These are phyloP conservation scores for Corymbia citriodora DNA, from an alignment of 441 rosid genomes.

Conservation along the genomic window DNA sequence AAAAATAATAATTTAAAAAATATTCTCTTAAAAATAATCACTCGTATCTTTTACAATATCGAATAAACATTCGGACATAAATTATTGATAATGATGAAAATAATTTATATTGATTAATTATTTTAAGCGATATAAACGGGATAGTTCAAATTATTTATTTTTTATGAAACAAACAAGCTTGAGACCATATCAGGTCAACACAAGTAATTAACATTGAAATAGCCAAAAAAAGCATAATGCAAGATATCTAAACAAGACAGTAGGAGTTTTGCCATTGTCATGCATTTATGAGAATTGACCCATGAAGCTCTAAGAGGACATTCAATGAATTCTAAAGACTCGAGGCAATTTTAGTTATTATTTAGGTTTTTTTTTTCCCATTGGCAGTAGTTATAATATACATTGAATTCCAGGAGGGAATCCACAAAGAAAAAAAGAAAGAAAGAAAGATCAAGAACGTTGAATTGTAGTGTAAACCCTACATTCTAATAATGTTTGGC, in stretches of 20 bases:
- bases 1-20: no score
- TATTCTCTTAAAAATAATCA: fast-evolving
- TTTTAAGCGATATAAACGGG: no score
- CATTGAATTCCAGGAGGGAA: not conserved
- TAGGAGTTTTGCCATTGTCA: not conserved
- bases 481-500: not conserved
- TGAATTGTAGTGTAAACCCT: not conserved
- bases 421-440: not conserved
- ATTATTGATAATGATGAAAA: not conserved
- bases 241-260: not conserved
- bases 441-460: not conserved
- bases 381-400: not conserved
- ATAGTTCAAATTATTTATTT: no score
- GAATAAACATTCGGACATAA: not conserved
- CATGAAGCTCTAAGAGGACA: not conserved
- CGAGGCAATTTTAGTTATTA: not conserved
- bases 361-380: not conserved
- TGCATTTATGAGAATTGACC: not conserved
- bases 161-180: no score
- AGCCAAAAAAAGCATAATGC: not conserved
- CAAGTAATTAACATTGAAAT: not conserved
- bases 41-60: no score
- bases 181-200: not conserved
- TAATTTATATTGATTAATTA: no score
- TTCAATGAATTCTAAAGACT: not conserved